Evolutionary conservation across 2,329 filamentous ascomycete species (phyloP), one percentile per base, ranked within the genome.

Genomic region (Spiromastix sp.): DNA sequence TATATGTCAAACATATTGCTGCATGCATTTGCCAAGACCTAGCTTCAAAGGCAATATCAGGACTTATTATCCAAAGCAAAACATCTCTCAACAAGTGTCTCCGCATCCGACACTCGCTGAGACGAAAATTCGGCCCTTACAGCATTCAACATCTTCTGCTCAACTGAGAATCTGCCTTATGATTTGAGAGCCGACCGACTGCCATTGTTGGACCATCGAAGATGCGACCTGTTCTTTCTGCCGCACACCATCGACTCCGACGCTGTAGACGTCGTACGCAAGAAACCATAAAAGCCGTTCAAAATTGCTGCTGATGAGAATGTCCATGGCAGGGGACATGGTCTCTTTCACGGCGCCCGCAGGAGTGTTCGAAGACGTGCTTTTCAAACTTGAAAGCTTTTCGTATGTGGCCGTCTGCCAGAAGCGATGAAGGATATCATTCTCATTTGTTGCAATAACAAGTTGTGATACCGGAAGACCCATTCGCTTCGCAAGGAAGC

Each of bases 351-450:
- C 21, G 42, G 89, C 85, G 24, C 84, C 85, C 11, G 11, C 39
- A 40, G 16, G 42, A n/a, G 47, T 44, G 9, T 34, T 33, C 2
- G 40, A 48, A 9, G 48, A 40, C 5, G 76, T 68, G 46, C 72
- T 72, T 25, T 87, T 57, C 0, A 80, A 82, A 64, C 82, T 81
- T 6, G 77, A 67, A 50, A 85, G 72, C 72, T 95, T 96, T 66
- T 91, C 84, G 63, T 96, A 96, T 46, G 72, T 71, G 25, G 89
- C 60, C 0, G 81, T 83, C 64, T 82, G 81, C 83, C 85, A 95
- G 72, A 98, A 98, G 21, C 91, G 77, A 61, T 96, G 76, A 8
- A 98, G 74, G 42, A 96, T 96, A 52, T 96, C 91, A 64, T 98
- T 98, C 64, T 93, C 87, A 59, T 96, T 96, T 34, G 89, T 96